phyloP scores from a whole-genome alignment of 163 green algal genomes.

The Chlamydomonas reinhardtii region DNA sequence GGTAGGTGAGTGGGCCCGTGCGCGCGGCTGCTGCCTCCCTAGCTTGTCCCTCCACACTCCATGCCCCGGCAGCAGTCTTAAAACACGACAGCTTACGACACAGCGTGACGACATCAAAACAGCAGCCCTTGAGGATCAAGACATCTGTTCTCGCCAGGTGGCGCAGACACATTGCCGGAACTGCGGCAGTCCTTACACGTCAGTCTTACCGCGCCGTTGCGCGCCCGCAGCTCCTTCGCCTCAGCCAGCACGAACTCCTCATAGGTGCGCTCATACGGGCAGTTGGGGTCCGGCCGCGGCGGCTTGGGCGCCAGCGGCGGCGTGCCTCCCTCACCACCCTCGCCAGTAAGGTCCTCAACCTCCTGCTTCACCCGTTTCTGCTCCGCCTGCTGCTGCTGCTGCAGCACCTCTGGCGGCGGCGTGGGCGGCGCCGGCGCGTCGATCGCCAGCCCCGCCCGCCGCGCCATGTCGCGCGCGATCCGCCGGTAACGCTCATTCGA shows the following conservation, averaged over 20 bases:
- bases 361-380: too few relatives aligned
- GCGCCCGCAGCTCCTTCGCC: slow-evolving; percentile 3
- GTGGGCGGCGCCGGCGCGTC: slow-evolving; percentile 25
- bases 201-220: neutral
- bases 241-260: slow-evolving; percentile 40
- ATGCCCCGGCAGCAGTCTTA: too few relatives aligned
- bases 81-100: too few relatives aligned
- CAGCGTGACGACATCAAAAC: too few relatives aligned
- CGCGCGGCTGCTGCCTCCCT: too few relatives aligned
- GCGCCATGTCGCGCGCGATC: slow-evolving; percentile 17
- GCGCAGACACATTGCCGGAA: too few relatives aligned
- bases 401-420: neutral
- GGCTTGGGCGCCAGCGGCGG: neutral
- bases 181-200: too few relatives aligned
- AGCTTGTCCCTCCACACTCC: too few relatives aligned
- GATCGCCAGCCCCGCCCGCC: neutral
- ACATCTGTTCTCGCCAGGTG: too few relatives aligned
- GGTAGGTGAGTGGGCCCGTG: too few relatives aligned
- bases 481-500: slow-evolving; percentile 39
- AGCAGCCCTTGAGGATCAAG: too few relatives aligned
- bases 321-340: neutral
- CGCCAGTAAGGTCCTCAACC: neutral
- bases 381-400: neutral
- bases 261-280: slow-evolving; percentile 33
- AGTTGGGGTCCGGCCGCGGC: neutral